Evolutionary conservation across 768 basidiomycete species (phyloP).

Genomic region (Hericium coralloides): DNA sequence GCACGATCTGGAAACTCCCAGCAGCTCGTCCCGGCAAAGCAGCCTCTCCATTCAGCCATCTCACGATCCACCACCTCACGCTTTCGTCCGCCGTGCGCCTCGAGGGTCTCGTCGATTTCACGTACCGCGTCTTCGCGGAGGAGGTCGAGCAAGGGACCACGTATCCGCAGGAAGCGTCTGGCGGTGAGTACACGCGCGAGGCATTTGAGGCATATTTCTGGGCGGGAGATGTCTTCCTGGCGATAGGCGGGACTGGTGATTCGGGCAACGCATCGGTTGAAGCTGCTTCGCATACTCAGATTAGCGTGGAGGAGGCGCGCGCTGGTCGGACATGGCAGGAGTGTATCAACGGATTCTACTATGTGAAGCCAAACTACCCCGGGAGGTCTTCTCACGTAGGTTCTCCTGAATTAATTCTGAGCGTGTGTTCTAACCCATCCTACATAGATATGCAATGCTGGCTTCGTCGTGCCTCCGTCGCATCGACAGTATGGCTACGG

Average conservation of each 20-base stretch:
- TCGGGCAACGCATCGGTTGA: neutral
- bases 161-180: slow-evolving; percentile 74
- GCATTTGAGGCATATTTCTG: slow-evolving; percentile 74
- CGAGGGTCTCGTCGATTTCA: slow-evolving; percentile 49
- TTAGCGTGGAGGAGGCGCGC: slow-evolving; percentile 35
- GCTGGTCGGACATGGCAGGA: slow-evolving; percentile 53
- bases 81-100: slow-evolving; percentile 20
- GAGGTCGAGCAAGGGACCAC: slow-evolving; percentile 72
- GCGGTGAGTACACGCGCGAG: slow-evolving; percentile 30
- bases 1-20: slow-evolving; percentile 38
- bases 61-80: slow-evolving; percentile 24
- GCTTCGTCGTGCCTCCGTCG: slow-evolving; percentile 66
- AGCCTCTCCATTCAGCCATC: slow-evolving; percentile 22
- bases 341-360: slow-evolving; percentile 71
- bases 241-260: slow-evolving; percentile 16
- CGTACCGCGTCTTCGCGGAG: slow-evolving; percentile 54
- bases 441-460: slow-evolving; percentile 76
- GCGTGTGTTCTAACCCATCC: neutral
- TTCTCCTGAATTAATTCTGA: slow-evolving; percentile 13
- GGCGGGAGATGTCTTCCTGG: slow-evolving; percentile 67
- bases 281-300: neutral
- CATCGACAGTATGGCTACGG: slow-evolving; percentile 66
- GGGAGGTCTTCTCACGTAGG: slow-evolving; percentile 84
- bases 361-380: slow-evolving; percentile 87
- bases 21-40: slow-evolving; percentile 11